Evolutionary conservation across 306 rosid genomes (phyloP).

Genomic region (Dicorynia guianensis): DNA sequence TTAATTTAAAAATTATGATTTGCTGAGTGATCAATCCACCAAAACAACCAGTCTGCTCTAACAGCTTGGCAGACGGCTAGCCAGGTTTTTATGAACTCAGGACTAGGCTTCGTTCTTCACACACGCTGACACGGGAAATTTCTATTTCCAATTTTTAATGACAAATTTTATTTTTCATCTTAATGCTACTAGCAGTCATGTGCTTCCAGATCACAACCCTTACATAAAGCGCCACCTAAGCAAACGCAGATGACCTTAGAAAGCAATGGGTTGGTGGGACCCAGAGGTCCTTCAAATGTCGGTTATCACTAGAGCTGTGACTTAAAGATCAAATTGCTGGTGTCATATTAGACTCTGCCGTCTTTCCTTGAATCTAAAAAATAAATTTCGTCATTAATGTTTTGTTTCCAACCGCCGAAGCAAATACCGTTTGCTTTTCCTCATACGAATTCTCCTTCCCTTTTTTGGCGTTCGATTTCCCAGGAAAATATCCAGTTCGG

Average conservation of each 20-base stretch:
- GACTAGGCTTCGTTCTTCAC: not conserved
- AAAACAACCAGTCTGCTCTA: not conserved
- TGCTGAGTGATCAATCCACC: too few relatives aligned
- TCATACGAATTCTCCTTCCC: slow-evolving; percentile 9
- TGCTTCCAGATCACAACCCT: slow-evolving; percentile 22
- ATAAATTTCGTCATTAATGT: too few relatives aligned
- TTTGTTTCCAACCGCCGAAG: slow-evolving; percentile 57
- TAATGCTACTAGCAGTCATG: not conserved
- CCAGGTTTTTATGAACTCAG: too few relatives aligned
- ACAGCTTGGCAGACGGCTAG: not conserved
- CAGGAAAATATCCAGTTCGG: slow-evolving; percentile 47
- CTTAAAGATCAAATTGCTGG: not conserved
- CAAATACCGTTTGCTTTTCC: slow-evolving; percentile 39
- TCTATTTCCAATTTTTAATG: too few relatives aligned
- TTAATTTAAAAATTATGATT: too few relatives aligned
- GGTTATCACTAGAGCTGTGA: slow-evolving; percentile 19
- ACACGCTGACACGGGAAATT: not conserved
- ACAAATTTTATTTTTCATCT: too few relatives aligned
- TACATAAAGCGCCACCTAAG: not conserved
- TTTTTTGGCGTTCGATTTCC: slow-evolving; percentile 38
- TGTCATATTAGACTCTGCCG: slow-evolving; percentile 3
- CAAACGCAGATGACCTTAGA: not conserved
- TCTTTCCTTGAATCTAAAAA: not conserved
- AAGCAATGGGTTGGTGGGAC: not conserved
- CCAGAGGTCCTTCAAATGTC: not conserved